Evolutionary conservation across 169 alveolate genomes (phyloP), one percentile per base, ranked within the genome.

Genomic region (Nephromyces sp.): DNA sequence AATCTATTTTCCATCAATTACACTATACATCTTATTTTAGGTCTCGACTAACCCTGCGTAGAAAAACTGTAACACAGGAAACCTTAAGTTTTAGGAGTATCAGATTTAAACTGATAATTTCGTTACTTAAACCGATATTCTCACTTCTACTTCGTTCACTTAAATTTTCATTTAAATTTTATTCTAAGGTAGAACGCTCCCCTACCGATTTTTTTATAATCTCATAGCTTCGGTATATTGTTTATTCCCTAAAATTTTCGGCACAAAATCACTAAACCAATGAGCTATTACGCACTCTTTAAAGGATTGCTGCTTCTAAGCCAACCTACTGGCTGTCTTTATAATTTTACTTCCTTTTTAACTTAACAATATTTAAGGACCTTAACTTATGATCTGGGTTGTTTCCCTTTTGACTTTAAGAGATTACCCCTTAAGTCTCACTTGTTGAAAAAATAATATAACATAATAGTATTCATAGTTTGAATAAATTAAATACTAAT

Each of bases 401-500:
- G 86, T 83, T 80, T 83, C 89, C 88, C 84, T 83, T 52, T 83
- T 28, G 89, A 52, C 86, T 5, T 8, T 22, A 52, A 52, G 82
- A 84, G 75, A 81, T 83, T 22, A 66, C 88, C 81, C 89, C 67
- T 62, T 27, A 0, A 33, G 87, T 51, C 86, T 81, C 83, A 81
- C 87, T 80, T 29, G 43, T 29, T 66, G 3, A n/a, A n/a, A 43
- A 15, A 43, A 43, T 15, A 43, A n/a, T n/a, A n/a, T n/a, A n/a
- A n/a, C n/a, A 15, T 43, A 43, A 43, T 43, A 43, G 57, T 43
- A 43, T 43, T 43, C 57, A 43, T 43, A 43, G 57, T 15, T 15
- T 43, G 57, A 43, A 43, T 43, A 15, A 43, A n/a, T 43, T 43
- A 43, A 43, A 43, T 43, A 43, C 57, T 43, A 15, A 43, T 15